phyloP scores from a whole-genome alignment of 2,329 filamentous ascomycete genomes.

The Alternaria sp. region DNA sequence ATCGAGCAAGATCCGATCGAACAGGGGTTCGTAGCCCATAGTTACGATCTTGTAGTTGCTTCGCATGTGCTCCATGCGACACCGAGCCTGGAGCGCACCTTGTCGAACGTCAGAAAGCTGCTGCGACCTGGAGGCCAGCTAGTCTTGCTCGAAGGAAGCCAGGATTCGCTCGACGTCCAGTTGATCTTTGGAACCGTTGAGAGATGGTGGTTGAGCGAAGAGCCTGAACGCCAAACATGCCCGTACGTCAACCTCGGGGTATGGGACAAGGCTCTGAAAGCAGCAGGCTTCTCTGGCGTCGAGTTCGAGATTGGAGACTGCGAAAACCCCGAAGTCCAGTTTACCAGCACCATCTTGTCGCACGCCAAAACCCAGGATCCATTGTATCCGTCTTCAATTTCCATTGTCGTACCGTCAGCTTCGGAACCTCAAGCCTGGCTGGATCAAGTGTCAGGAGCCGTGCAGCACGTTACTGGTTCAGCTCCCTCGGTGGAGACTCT shows the following conservation, averaged over 20 bases:
- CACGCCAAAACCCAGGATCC: neutral
- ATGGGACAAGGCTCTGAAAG: neutral
- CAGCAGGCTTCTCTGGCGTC: neutral
- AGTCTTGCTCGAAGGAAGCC: neutral
- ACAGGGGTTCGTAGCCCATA: neutral
- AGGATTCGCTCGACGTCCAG: neutral
- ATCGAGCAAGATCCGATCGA: neutral
- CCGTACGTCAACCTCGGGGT: neutral
- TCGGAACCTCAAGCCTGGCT: neutral
- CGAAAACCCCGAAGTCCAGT: neutral
- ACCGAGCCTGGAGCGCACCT: neutral
- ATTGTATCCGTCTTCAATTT: neutral
- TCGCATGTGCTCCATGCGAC: slow-evolving; percentile 1
- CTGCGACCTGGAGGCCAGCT: neutral
- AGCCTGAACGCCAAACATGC: neutral
- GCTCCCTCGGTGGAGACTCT: neutral
- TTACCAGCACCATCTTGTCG: neutral
- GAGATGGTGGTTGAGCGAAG: slow-evolving; percentile 1
- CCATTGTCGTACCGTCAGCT: neutral
- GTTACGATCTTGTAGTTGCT: slow-evolving; percentile 2
- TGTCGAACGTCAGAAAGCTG: neutral
- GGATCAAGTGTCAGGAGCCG: neutral
- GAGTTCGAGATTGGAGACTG: slow-evolving; percentile 3
- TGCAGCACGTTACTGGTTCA: neutral
- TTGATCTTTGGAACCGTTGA: neutral